These are phyloP conservation scores for Incumbomyces delicatus DNA, from an alignment of 2,329 filamentous ascomycete species.

Conservation along the genomic window DNA sequence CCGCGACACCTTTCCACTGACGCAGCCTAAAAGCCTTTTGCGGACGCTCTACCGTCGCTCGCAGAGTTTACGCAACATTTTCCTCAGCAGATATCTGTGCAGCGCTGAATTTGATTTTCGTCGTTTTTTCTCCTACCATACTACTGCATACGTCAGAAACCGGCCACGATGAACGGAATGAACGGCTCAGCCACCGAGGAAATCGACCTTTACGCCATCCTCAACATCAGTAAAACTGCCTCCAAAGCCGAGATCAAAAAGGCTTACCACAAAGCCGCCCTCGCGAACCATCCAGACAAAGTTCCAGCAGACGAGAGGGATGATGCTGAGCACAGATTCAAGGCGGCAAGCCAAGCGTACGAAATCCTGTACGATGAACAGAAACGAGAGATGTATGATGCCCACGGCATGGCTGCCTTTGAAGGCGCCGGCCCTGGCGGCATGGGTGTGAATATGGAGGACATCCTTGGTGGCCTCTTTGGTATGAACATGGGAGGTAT, in stretches of 20 bases:
- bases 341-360: slow-evolving; percentile 85
- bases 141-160: too few species aligned
- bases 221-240: slow-evolving; percentile 56
- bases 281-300: slow-evolving; percentile 88
- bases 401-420: slow-evolving; percentile 91
- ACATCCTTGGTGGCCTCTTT: slow-evolving; percentile 67
- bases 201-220: slow-evolving; percentile 20
- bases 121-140: not conserved
- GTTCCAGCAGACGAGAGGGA: slow-evolving; percentile 75
- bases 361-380: slow-evolving; percentile 96
- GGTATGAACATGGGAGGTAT: slow-evolving; percentile 53
- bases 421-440: slow-evolving; percentile 61
- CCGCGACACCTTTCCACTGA: too few species aligned
- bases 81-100: not conserved
- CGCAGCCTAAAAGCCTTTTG: too few species aligned
- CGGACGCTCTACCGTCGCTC: too few species aligned
- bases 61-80: not conserved
- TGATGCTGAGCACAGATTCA: slow-evolving; percentile 85
- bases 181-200: slow-evolving; percentile 8
- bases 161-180: slow-evolving; percentile 2
- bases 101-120: not conserved
- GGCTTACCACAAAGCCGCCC: slow-evolving; percentile 88
- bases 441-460: slow-evolving; percentile 64
- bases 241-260: slow-evolving; percentile 31
- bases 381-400: slow-evolving; percentile 84